phyloP scores from a whole-genome alignment of 2,329 filamentous ascomycete species.

The Aspergillus sp. region DNA sequence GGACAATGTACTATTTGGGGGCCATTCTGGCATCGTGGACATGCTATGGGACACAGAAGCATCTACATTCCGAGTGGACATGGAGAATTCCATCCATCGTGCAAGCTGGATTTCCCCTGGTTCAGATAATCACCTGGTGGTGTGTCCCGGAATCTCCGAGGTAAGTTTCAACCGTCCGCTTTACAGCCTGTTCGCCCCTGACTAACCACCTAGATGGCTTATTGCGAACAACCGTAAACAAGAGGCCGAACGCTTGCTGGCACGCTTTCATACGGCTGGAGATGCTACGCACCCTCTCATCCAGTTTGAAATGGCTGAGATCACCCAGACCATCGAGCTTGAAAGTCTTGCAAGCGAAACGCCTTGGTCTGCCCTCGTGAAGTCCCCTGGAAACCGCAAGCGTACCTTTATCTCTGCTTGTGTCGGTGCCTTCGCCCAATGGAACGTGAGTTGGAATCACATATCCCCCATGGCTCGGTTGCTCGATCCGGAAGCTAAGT shows the following conservation, averaged over 20 bases:
- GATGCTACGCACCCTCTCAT: conserved; percentile 18
- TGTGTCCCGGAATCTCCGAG: neutral
- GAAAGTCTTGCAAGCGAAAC: conserved; percentile 9
- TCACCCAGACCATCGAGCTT: conserved; percentile 17
- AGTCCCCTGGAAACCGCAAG: conserved; percentile 23
- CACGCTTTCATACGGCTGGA: conserved; percentile 19
- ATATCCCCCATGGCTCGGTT: too few relatives aligned
- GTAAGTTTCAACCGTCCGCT: neutral
- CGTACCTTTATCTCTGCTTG: conserved; percentile 26
- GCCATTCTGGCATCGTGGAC: conserved; percentile 18
- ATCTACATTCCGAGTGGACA: conserved; percentile 19
- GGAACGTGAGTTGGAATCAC: conserved; percentile 13
- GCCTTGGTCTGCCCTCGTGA: conserved; percentile 14
- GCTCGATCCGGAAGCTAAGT: too few relatives aligned
- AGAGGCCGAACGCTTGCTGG: conserved; percentile 21
- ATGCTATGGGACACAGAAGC: conserved; percentile 17
- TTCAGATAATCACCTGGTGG: conserved; percentile 5
- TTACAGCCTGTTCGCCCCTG: neutral
- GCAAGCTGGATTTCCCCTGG: conserved; percentile 18
- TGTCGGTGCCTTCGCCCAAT: conserved; percentile 21
- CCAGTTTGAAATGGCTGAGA: conserved; percentile 26
- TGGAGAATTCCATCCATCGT: conserved; percentile 26
- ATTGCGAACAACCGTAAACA: conserved; percentile 20
- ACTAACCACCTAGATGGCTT: conserved; percentile 17
- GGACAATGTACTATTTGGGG: conserved; percentile 20